These are phyloP conservation scores for Coemansia sp. DNA, from an alignment of 192 early-diverging fungal species.

Conservation along the genomic window DNA sequence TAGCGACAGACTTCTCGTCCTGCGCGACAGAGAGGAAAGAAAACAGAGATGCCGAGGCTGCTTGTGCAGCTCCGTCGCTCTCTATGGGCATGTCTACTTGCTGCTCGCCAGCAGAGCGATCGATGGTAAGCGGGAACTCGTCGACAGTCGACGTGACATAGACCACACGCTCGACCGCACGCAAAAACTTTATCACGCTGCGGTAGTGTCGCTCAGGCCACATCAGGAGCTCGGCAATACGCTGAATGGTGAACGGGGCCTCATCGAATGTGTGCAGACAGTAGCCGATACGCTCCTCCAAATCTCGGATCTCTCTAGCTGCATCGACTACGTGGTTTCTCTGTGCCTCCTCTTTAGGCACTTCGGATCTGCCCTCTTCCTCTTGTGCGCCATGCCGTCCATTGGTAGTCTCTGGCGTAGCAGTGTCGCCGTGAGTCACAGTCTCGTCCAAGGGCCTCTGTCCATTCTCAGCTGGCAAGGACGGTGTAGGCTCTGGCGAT, in stretches of 20 bases:
- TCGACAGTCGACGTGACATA: slow-evolving; percentile 51
- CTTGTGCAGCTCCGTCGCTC: not conserved
- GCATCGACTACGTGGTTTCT: not conserved
- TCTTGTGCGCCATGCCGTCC: not conserved
- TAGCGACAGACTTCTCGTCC: slow-evolving; percentile 5
- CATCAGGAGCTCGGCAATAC: slow-evolving; percentile 41
- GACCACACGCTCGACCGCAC: slow-evolving; percentile 43
- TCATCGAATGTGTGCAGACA: slow-evolving; percentile 46
- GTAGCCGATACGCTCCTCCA: slow-evolving; percentile 40
- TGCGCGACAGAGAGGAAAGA: slow-evolving; percentile 18
- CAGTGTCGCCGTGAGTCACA: not conserved
- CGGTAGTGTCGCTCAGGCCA: slow-evolving; percentile 48
- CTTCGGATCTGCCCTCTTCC: not conserved
- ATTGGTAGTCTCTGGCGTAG: not conserved
- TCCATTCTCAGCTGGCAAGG: not conserved
- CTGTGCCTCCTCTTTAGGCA: not conserved
- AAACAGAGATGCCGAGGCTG: slow-evolving; percentile 20
- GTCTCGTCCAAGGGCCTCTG: not conserved
- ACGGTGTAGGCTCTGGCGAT: not conserved
- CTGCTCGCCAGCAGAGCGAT: not conserved
- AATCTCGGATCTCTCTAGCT: slow-evolving; percentile 21
- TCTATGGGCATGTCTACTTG: slow-evolving; percentile 14
- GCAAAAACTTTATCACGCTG: slow-evolving; percentile 39
- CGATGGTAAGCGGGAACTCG: slow-evolving; percentile 35
- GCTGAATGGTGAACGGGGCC: slow-evolving; percentile 51